Evolutionary conservation across 2,329 filamentous ascomycete species (phyloP).

Genomic region (Hypoxylon sp.): DNA sequence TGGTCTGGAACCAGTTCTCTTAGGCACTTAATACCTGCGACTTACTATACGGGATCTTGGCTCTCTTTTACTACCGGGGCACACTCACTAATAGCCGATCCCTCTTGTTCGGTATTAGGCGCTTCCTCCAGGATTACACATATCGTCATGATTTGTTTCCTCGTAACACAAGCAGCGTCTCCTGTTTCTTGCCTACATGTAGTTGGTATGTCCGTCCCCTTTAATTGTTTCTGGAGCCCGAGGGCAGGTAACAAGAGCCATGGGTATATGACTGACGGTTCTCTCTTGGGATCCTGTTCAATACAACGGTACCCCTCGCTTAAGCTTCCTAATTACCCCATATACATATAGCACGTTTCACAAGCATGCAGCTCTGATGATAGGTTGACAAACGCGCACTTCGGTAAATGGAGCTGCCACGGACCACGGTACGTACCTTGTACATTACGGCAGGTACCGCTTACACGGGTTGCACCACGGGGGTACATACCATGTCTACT

Average conservation of each 20-base stretch:
- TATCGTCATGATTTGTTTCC: slow-evolving; percentile 9
- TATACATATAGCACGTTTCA: slow-evolving; percentile 47
- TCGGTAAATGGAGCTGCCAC: slow-evolving; percentile 42
- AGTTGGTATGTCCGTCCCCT: slow-evolving; percentile 10
- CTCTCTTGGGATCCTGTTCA: slow-evolving; percentile 31
- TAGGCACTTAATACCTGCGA: slow-evolving; percentile 22
- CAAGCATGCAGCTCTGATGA: slow-evolving; percentile 43
- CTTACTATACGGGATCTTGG: slow-evolving; percentile 42
- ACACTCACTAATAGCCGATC: slow-evolving; percentile 34
- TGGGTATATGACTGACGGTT: slow-evolving; percentile 22
- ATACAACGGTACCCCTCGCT: slow-evolving; percentile 37
- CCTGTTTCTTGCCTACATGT: slow-evolving; percentile 7
- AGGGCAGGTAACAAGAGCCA: slow-evolving; percentile 31
- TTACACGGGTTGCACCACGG: slow-evolving; percentile 36
- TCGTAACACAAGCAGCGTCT: slow-evolving; percentile 9
- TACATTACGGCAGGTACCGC: slow-evolving; percentile 30
- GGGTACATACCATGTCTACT: slow-evolving; percentile 38
- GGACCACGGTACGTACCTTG: slow-evolving; percentile 31
- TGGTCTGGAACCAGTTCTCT: slow-evolving; percentile 38
- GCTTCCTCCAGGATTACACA: slow-evolving; percentile 23
- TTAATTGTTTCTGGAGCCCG: slow-evolving; percentile 31
- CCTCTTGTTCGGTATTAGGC: slow-evolving; percentile 18
- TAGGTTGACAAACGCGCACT: slow-evolving; percentile 47
- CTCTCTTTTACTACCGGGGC: slow-evolving; percentile 17
- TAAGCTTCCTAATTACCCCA: slow-evolving; percentile 46